Evolutionary conservation across 2,329 filamentous ascomycete genomes (phyloP), one percentile per base, ranked within the genome.

Genomic region (Mycosphaerelloides madeirae): DNA sequence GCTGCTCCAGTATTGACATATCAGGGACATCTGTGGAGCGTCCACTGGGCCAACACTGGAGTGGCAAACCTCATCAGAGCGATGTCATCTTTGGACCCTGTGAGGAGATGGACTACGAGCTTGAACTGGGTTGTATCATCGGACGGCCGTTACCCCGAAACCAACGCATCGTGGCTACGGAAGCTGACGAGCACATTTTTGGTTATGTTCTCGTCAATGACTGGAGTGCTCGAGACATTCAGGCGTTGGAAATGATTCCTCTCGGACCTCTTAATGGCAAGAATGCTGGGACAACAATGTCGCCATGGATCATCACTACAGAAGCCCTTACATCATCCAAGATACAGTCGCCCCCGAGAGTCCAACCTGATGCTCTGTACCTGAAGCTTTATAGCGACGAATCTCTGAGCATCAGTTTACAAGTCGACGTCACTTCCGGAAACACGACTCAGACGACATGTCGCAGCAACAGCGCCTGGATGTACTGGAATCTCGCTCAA

Each of bases 171-270:
- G 46, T 64, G 15, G 66, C 71, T 3, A 51, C 58, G 13, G 56
- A 71, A 12, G 69, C 70, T 0, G 62, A 65, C n/a, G 68, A 76
- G 1, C 76, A 81, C 49, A 76, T 83, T 9, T 82, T 83, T 57
- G 79, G 80, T 0, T 65, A 80, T 15, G 74, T 80, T 0, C 61
- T 83, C 11, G 54, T 82, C 9, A 83, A 83, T 50, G 78, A 83
- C 49, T 83, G 79, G 79, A 76, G 71, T 46, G 64, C 78, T 15
- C 68, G 79, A n/a, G 80, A 83, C 56, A 78, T 84, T 15, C 80
- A 83, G 58, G 71, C 64, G 0, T 66, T 78, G 16, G 80, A 83
- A 53, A 82, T 83, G 78, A 67, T 66, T 3, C 78, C 79, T 0
- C 64, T 83, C 0, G 79, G 79, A 0, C 80, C 80, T 0, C 68